Conservation (phyloP, 2,329 filamentous ascomycete species). For the Colletotrichum musicola region DNA sequence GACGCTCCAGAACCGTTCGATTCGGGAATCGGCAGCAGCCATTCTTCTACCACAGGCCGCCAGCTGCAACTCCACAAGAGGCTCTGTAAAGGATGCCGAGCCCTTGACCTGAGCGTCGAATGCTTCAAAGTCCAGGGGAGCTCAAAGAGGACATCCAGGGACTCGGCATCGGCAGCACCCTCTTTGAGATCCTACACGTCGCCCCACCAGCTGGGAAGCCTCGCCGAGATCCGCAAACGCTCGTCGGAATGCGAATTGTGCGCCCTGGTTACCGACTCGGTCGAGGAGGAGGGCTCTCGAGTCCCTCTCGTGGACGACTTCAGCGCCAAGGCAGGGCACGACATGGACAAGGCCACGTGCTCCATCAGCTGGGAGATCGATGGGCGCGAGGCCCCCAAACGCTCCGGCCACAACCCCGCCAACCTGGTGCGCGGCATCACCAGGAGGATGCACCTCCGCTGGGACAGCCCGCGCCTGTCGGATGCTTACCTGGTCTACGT, state of each 20-base stretch:
- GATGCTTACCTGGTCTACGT: slow-evolving; percentile 19
- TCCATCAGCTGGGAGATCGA: slow-evolving; percentile 30
- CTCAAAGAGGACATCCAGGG: neutral
- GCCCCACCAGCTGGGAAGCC: slow-evolving; percentile 6
- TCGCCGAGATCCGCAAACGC: slow-evolving; percentile 1
- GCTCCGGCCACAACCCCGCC: neutral
- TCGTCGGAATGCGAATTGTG: slow-evolving; percentile 11
- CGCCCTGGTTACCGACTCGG: slow-evolving; percentile 18
- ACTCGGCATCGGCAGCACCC: neutral
- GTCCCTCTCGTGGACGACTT: neutral
- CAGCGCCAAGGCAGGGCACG: neutral
- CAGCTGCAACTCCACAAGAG: neutral
- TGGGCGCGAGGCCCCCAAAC: slow-evolving; percentile 9
- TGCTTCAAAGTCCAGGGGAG: slow-evolving; percentile 18
- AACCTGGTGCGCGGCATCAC: slow-evolving; percentile 22
- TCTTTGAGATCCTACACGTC: slow-evolving; percentile 3
- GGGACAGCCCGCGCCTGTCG: neutral
- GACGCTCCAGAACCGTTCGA: neutral
- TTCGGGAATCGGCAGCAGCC: neutral
- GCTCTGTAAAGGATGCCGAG: slow-evolving; percentile 10
- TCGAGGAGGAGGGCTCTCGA: slow-evolving; percentile 5
- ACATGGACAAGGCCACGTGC: neutral
- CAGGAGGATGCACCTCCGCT: slow-evolving; percentile 18
- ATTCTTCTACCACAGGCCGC: neutral
- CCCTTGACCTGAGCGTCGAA: slow-evolving; percentile 6